Conservation (phyloP, 352 stramenopile genomes). For the Plasmopara viticola region DNA sequence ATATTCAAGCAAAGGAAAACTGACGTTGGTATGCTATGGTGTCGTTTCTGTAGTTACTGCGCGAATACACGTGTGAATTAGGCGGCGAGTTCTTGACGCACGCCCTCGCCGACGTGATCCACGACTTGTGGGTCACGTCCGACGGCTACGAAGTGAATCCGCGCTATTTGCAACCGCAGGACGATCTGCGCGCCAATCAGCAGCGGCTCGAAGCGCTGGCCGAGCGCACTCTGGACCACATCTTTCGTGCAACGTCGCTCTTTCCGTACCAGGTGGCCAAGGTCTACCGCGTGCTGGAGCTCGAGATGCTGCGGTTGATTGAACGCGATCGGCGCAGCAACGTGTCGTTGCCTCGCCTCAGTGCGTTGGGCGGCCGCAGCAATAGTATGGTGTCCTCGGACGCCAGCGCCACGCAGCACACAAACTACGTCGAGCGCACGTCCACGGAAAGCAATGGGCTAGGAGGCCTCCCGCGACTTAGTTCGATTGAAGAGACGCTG, state of each 20-base stretch:
- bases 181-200: conserved; percentile 49
- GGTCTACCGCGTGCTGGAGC: conserved; percentile 65
- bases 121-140: conserved; percentile 38
- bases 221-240: conserved; percentile 37
- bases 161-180: conserved; percentile 28
- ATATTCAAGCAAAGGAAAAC: no score
- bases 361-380: conserved; percentile 27
- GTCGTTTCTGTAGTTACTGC: conserved; percentile 36
- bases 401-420: no score
- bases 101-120: conserved; percentile 46
- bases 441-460: conserved; percentile 24
- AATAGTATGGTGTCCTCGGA: no score
- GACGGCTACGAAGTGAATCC: conserved; percentile 68
- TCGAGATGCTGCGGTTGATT: conserved; percentile 67
- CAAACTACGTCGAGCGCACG: conserved; percentile 26
- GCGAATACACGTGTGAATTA: conserved; percentile 71
- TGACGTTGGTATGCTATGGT: neutral
- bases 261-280: conserved; percentile 77
- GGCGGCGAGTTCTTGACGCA: conserved; percentile 58
- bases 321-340: conserved; percentile 52
- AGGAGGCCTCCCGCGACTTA: conserved; percentile 41
- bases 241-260: conserved; percentile 40
- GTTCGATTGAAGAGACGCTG: conserved; percentile 45
- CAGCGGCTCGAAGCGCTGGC: conserved; percentile 44
- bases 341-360: conserved; percentile 41